Evolutionary conservation across 306 rosid genomes (phyloP).

Genomic region (Trichosanthes truncata): DNA sequence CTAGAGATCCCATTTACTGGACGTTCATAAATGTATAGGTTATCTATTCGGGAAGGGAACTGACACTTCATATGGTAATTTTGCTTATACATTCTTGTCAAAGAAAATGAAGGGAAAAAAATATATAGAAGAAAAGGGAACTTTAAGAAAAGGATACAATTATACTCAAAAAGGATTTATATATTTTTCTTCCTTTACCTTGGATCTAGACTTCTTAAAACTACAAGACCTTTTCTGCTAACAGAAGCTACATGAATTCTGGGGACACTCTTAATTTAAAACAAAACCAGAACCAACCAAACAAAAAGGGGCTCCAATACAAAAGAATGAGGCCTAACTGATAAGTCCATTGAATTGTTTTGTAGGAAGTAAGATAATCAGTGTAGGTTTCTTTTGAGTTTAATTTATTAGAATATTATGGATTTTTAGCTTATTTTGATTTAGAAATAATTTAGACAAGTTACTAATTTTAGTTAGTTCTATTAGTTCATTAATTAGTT

Average conservation of each 20-base stretch:
- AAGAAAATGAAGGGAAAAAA: background rate
- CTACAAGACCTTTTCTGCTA: background rate
- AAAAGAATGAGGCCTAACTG: background rate
- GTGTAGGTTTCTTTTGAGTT: background rate
- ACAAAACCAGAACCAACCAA: too few species aligned
- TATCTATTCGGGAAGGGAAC: background rate
- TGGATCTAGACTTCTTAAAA: background rate
- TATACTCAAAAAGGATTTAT: background rate
- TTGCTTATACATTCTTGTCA: background rate
- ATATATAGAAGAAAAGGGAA: background rate
- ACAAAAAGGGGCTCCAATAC: background rate
- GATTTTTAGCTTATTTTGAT: background rate
- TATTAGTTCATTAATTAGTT: background rate
- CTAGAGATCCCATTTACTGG: background rate
- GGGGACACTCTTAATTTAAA: background rate
- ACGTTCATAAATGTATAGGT: background rate
- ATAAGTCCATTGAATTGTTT: background rate
- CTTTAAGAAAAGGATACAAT: background rate
- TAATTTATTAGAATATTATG: background rate
- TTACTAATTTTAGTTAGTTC: background rate
- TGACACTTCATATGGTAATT: background rate
- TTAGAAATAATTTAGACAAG: background rate
- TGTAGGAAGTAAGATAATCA: background rate
- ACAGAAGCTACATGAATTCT: background rate
- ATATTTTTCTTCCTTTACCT: background rate